Conservation (phyloP, 768 basidiomycete genomes). For the Rhodosporidiobolus sp. region DNA sequence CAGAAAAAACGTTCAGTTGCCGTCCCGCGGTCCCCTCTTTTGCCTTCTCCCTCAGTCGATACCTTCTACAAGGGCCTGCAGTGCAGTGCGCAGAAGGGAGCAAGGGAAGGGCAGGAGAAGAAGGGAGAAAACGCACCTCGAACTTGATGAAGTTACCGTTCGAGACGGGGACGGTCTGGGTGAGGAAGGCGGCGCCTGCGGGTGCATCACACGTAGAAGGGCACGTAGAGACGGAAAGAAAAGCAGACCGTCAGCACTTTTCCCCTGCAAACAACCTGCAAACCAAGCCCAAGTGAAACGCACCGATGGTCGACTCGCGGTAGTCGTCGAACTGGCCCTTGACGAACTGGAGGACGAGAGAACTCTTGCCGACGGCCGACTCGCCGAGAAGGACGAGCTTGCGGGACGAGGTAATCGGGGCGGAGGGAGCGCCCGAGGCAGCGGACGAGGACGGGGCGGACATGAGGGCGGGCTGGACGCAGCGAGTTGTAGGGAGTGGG, state of each 20-base stretch:
- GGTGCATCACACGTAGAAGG: no score
- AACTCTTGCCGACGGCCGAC: slow-evolving; percentile 93
- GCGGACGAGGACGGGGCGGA: neutral
- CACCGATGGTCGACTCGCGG: slow-evolving; percentile 86
- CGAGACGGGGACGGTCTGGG: slow-evolving; percentile 90
- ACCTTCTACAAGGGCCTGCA: no score
- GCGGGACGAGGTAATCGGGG: slow-evolving; percentile 49
- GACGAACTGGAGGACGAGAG: slow-evolving; percentile 87
- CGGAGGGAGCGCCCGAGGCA: neutral
- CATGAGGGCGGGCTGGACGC: neutral
- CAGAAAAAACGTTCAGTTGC: no score
- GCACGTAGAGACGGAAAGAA: neutral
- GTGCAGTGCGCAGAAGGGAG: neutral
- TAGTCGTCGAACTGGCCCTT: slow-evolving; percentile 96
- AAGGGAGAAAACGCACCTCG: slow-evolving; percentile 63
- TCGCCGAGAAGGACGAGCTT: slow-evolving; percentile 92
- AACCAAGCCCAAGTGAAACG: slow-evolving; percentile 52
- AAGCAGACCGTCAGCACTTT: no score
- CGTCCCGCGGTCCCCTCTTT: no score
- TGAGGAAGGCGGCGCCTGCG: slow-evolving; percentile 78
- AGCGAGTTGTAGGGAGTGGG: neutral
- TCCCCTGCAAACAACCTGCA: no score
- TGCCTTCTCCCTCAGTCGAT: no score
- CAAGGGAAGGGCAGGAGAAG: neutral
- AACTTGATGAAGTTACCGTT: slow-evolving; percentile 92